Base-by-base conservation (phyloP, 2,329 filamentous ascomycete species). In the Ophiostoma novo-ulmi region DNA sequence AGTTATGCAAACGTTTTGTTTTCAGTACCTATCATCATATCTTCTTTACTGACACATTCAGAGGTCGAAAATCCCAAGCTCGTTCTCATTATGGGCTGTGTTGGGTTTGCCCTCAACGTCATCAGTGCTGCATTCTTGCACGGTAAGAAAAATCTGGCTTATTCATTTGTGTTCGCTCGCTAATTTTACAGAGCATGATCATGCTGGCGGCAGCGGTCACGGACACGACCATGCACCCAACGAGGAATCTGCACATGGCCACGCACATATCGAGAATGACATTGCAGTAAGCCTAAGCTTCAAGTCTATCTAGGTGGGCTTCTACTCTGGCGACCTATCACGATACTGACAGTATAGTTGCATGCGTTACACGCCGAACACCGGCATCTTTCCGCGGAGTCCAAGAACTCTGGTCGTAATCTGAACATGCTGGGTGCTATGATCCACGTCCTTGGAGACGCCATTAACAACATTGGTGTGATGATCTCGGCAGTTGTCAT, bases 401-500 rank as follows among this genome's bases (percentile, higher is more conserved):
- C 77, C 11, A 75, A 78, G 69, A 72, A 74, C 17, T 81, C 80
- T 0, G 81, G 81, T 0, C 82, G 82, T 71, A 88, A 93, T 76
- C 81, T 93, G n/a, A 89, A 88, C 13, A 89, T 92, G 82, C 80
- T 91, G 73, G 90, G 88, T 1, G 89, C 91, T 0, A 76, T 93
- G 13, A 79, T 91, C 17, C 91, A 94, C 75, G 85, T 93, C 36
- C 75, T 91, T 2, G 88, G 90, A 41, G 91, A 94, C 75, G 89
- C 89, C 5, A 82, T 90, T 73, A 93, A 93, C 80, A 94, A 94
- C 75, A 78, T 93, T 13, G 90, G 90, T 11, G 90, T 94, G 72
- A 92, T 93, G 67, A 81, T 89, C 48, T 85, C 90, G 0, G 89
- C 89, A 0, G 75, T 89, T 1, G 82, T 92, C 41, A 90, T 93